A percentile compares a stretch with the other conserved stretches of the same genome.
Conservation (phyloP, 108 stramenopile species). For the Seminavis robusta region DNA sequence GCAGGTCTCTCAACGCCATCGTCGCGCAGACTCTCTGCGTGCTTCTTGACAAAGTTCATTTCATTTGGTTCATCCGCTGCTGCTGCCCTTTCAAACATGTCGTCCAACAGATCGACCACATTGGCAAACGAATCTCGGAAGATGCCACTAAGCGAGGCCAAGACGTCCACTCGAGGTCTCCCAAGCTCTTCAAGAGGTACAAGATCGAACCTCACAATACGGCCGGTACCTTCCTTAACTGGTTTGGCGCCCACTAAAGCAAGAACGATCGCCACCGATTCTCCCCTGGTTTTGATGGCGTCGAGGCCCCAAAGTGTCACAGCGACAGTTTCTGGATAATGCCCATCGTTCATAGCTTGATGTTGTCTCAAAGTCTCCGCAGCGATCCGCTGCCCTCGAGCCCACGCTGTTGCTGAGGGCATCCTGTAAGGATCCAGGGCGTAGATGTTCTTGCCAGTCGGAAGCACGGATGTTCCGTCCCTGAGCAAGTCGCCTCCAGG, state of each 20-base stretch:
- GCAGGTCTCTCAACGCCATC: constrained; percentile 69
- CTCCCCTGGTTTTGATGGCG: constrained; percentile 81
- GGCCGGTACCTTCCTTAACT: constrained; percentile 54
- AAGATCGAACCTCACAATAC: constrained; percentile 66
- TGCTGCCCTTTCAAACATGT: constrained; percentile 76
- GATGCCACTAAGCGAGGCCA: constrained; percentile 79
- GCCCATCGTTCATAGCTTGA: constrained; percentile 42
- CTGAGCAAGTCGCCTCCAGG: constrained; percentile 79
- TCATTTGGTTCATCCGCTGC: constrained; percentile 56
- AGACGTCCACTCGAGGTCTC: constrained; percentile 74
- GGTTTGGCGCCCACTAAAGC: constrained; percentile 79
- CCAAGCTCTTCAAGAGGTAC: constrained; percentile 74
- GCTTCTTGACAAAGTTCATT: constrained; percentile 80
- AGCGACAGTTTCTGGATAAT: constrained; percentile 78
- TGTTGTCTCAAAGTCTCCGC: constrained; percentile 78
- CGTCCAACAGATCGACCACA: constrained; percentile 82
- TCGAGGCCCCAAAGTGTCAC: constrained; percentile 86
- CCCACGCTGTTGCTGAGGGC: constrained; percentile 79
- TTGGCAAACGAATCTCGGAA: constrained; percentile 89
- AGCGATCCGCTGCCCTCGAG: constrained; percentile 62
- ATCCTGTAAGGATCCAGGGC: constrained; percentile 86
- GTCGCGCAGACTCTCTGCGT: constrained; percentile 47
- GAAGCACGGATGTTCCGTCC: constrained; percentile 74
- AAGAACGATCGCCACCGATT: constrained; percentile 83
- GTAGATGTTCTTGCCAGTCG: constrained; percentile 83